Percentiles rank a stretch among this genome's conserved stretches.
Evolutionary conservation across 2,329 filamentous ascomycete genomes (phyloP).

Genomic region (Emergomyces africanus): DNA sequence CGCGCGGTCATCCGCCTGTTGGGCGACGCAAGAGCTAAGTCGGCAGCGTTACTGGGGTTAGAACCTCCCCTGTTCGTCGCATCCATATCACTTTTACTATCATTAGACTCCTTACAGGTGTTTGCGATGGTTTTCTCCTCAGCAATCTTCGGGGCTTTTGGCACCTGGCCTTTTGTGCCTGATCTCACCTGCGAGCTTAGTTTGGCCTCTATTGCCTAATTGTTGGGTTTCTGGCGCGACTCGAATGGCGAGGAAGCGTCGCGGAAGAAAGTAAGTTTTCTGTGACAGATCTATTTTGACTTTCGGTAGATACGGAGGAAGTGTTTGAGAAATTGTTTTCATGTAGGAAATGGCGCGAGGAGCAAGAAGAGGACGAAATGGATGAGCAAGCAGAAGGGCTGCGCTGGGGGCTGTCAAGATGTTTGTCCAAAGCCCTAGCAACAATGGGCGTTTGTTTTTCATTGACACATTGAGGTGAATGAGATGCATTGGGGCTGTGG

Average conservation of each 20-base stretch:
- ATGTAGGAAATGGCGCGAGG: background rate
- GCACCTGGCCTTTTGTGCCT: background rate
- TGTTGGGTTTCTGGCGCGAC: conserved; percentile 19
- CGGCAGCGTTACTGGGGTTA: background rate
- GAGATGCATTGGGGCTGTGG: background rate
- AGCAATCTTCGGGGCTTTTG: background rate
- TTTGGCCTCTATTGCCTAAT: conserved; percentile 18
- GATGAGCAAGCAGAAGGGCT: background rate
- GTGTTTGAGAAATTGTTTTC: background rate
- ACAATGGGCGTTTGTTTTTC: background rate
- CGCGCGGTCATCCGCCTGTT: background rate
- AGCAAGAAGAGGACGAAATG: background rate
- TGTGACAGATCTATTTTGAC: background rate
- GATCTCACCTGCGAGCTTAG: conserved; percentile 1
- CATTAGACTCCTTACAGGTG: background rate
- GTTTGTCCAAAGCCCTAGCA: background rate
- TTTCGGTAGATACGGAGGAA: background rate
- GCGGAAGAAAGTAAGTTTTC: background rate
- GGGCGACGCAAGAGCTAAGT: background rate
- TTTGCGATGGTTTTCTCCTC: background rate
- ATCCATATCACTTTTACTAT: background rate
- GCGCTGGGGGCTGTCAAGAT: background rate
- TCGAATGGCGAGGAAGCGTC: conserved; percentile 9
- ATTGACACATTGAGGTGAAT: background rate
- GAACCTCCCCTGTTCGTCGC: background rate